These are phyloP conservation scores for Exophiala xenobiotica DNA, from an alignment of 2,329 filamentous ascomycete genomes.

Conservation along the genomic window DNA sequence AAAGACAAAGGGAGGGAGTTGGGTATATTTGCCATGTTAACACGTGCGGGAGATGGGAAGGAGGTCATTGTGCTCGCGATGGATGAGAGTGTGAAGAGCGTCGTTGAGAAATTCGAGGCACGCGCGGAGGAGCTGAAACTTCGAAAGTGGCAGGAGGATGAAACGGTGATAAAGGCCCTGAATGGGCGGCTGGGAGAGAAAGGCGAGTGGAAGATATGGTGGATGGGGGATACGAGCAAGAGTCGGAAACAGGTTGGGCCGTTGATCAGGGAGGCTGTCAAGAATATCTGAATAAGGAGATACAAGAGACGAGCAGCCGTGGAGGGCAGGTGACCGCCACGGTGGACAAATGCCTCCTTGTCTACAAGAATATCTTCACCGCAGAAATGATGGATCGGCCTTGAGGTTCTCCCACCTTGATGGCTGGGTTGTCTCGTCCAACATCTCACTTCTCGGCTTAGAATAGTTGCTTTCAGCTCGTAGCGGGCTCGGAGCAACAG, in stretches of 20 bases:
- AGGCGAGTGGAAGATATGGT: conserved; percentile 51
- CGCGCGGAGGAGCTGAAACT: conserved; percentile 44
- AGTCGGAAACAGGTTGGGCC: conserved; percentile 65
- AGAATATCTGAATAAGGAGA: too few relatives aligned
- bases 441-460: too few relatives aligned
- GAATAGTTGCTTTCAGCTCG: too few relatives aligned
- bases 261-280: conserved; percentile 50
- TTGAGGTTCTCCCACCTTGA: too few relatives aligned
- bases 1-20: conserved; percentile 40
- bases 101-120: conserved; percentile 46
- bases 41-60: conserved; percentile 50
- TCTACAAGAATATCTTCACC: too few relatives aligned
- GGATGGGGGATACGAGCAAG: conserved; percentile 56
- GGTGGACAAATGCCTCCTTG: too few relatives aligned
- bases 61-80: conserved; percentile 38
- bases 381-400: too few relatives aligned
- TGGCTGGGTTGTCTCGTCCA: too few relatives aligned
- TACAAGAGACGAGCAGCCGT: too few relatives aligned
- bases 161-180: conserved; percentile 37
- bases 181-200: conserved; percentile 23
- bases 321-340: too few relatives aligned
- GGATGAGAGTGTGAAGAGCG: conserved; percentile 50
- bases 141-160: conserved; percentile 43
- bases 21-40: conserved; percentile 60
- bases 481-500: too few relatives aligned